phyloP scores from a whole-genome alignment of 2,329 filamentous ascomycete genomes.

The Fusarium dimerum region DNA sequence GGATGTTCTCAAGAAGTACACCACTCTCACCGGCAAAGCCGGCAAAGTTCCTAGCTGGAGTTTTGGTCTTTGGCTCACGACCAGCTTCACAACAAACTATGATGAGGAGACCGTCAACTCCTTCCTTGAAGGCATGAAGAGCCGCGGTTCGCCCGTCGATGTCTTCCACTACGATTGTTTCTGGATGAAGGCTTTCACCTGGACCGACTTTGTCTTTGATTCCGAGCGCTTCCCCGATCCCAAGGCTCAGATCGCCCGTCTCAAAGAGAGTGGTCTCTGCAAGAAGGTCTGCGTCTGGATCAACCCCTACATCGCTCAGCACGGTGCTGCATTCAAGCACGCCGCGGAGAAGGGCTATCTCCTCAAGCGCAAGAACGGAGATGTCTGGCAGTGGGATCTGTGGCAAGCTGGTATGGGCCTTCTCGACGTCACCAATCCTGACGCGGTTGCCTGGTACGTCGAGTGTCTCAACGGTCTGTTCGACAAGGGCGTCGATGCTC shows the following conservation, averaged over 20 bases:
- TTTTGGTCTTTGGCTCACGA: slow-evolving; percentile 76
- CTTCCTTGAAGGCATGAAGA: slow-evolving; percentile 70
- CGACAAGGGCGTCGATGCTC: slow-evolving; percentile 67
- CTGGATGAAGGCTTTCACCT: slow-evolving; percentile 75
- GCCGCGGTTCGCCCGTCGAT: slow-evolving; percentile 64
- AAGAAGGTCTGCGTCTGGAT: slow-evolving; percentile 75
- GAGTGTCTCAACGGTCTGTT: slow-evolving; percentile 63
- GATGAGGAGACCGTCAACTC: slow-evolving; percentile 67
- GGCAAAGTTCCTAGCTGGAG: slow-evolving; percentile 71
- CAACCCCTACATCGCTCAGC: slow-evolving; percentile 73
- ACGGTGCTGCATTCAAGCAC: slow-evolving; percentile 64
- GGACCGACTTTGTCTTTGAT: slow-evolving; percentile 76
- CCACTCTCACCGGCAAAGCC: slow-evolving; percentile 65
- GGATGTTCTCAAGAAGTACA: slow-evolving; percentile 69
- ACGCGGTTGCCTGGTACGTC: slow-evolving; percentile 65
- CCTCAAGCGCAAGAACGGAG: slow-evolving; percentile 67
- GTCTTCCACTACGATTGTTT: slow-evolving; percentile 80
- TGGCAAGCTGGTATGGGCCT: slow-evolving; percentile 79
- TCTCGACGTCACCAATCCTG: slow-evolving; percentile 73
- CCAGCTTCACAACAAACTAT: slow-evolving; percentile 73
- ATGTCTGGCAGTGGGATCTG: slow-evolving; percentile 74
- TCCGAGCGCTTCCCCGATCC: slow-evolving; percentile 69
- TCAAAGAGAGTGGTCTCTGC: slow-evolving; percentile 63
- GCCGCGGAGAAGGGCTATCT: slow-evolving; percentile 68
- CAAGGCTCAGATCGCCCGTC: slow-evolving; percentile 60